Evolutionary conservation across 768 basidiomycete species (phyloP), one percentile per base, ranked within the genome.

Genomic region (Lentinus tigrinus): DNA sequence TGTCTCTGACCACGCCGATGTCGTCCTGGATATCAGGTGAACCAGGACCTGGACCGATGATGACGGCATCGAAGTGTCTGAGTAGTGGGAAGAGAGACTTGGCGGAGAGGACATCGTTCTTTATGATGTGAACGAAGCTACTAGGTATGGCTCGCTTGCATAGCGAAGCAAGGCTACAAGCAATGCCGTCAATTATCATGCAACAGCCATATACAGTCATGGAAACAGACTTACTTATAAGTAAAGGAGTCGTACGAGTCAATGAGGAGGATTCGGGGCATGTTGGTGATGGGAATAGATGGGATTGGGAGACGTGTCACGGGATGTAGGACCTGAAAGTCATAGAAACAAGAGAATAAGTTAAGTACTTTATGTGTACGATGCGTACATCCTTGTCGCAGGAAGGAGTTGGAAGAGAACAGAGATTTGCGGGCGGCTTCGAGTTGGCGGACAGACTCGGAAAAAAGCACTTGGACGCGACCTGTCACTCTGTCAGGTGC

Each of bases 171-270:
- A 93, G 83, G 67, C 91, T 93, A 55, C 21, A 38, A 17, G 17
- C 6, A 2, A 17, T 14, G 38, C 34, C 47, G 52, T 38, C 26
- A 48, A 28, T 16, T n/a, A n/a, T n/a, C n/a, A n/a, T n/a, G n/a
- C 16, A 36, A 23, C 6, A 17, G 4, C 49, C 8, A 11, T 3
- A 16, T n/a, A 14, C 10, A 14, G 13, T 9, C 17, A 54, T 26
- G 2, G 21, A 52, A 38, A 38, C 0, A 27, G 16, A 55, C 47
- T 78, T 54, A 91, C 91, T 93, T 93, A 82, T 83, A 82, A n/a
- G 91, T 89, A 72, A 93, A 93, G 2, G 91, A 92, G 70, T 93
- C 91, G 63, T 93, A 91, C 0, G 91, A 93, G 69, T 92, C 91
- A 28, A 93, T 78, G 46, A 93, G 76, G 28, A 93, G 77, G 47